phyloP scores from a whole-genome alignment of 2,329 filamentous ascomycete genomes.

The Xenoacremonium recifei region DNA sequence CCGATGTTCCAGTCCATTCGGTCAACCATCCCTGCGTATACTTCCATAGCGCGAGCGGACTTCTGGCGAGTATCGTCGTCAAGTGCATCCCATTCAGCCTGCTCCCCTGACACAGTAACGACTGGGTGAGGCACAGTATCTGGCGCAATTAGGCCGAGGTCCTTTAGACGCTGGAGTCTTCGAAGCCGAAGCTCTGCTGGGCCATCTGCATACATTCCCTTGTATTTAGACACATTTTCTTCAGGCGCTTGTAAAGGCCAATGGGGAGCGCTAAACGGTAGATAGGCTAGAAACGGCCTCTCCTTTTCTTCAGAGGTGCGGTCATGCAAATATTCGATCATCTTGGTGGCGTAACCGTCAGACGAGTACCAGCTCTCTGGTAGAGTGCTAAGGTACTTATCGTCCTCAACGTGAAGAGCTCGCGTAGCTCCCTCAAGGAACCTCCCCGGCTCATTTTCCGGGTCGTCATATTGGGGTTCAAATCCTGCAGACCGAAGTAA shows the following conservation, averaged over 20 bases:
- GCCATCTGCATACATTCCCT: constrained; percentile 51
- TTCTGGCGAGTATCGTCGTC: constrained; percentile 43
- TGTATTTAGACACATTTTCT: constrained; percentile 28
- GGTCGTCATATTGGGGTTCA: constrained; percentile 40
- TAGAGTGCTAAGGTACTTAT: constrained; percentile 38
- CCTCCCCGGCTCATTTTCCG: constrained; percentile 38
- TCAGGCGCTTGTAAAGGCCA: constrained; percentile 61
- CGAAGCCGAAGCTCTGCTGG: constrained; percentile 54
- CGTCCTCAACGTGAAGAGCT: constrained; percentile 36
- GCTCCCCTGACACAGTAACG: constrained; percentile 41
- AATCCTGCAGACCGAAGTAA: constrained; percentile 30
- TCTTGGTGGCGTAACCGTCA: constrained; percentile 50
- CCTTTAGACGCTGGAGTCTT: constrained; percentile 53
- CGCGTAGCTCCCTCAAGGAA: constrained; percentile 30
- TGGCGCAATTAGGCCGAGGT: constrained; percentile 52
- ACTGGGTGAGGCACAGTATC: constrained; percentile 52
- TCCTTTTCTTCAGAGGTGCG: constrained; percentile 37
- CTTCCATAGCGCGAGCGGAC: constrained; percentile 55
- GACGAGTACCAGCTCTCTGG: constrained; percentile 54
- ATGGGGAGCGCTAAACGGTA: constrained; percentile 61
- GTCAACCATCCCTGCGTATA: neutral
- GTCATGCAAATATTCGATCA: constrained; percentile 51
- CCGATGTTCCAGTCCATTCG: neutral
- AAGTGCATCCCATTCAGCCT: constrained; percentile 47
- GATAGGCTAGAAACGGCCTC: constrained; percentile 57